A percentile compares a stretch with the other conserved stretches of the same genome.
These are phyloP conservation scores for Cladosporium austrohemisphaericum DNA, from an alignment of 2,329 filamentous ascomycete genomes.

Conservation along the genomic window DNA sequence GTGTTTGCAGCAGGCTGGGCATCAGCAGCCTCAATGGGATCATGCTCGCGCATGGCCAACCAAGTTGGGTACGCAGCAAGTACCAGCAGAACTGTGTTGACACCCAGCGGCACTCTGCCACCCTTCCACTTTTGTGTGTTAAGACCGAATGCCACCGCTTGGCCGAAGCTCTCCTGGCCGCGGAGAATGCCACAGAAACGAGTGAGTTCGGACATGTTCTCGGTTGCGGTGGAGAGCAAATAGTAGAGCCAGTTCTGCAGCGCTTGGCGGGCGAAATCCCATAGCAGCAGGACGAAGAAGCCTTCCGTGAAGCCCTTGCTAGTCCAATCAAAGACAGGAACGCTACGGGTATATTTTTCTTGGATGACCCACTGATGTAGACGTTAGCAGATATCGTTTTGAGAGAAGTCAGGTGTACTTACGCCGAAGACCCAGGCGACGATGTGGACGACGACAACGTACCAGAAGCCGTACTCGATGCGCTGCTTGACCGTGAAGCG, in stretches of 20 bases:
- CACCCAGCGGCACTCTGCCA: slow-evolving; percentile 40
- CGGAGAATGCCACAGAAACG: slow-evolving; percentile 43
- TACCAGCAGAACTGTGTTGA: slow-evolving; percentile 35
- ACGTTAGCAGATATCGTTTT: neutral
- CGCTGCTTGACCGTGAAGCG: slow-evolving; percentile 40
- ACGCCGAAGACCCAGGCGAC: slow-evolving; percentile 46
- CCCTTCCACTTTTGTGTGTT: slow-evolving; percentile 44
- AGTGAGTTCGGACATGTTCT: slow-evolving; percentile 52
- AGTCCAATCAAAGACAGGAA: slow-evolving; percentile 44
- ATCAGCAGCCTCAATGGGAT: slow-evolving; percentile 22
- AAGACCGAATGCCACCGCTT: slow-evolving; percentile 43
- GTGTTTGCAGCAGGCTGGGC: neutral
- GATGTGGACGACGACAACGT: slow-evolving; percentile 43
- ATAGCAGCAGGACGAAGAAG: slow-evolving; percentile 48
- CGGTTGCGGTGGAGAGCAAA: slow-evolving; percentile 52
- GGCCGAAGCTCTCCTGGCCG: slow-evolving; percentile 45
- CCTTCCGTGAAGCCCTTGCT: slow-evolving; percentile 44
- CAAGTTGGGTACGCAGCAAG: slow-evolving; percentile 31
- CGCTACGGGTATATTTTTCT: slow-evolving; percentile 43
- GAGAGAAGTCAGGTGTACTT: neutral
- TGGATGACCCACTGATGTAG: slow-evolving; percentile 39
- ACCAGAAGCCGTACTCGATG: slow-evolving; percentile 38
- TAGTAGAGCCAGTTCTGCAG: slow-evolving; percentile 58
- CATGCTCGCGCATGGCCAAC: slow-evolving; percentile 31
- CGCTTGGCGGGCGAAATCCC: slow-evolving; percentile 50